A percentile compares a stretch with the other conserved stretches of the same genome.
Evolutionary conservation across 305 asterid species (phyloP).

Genomic region (Withania somnifera): DNA sequence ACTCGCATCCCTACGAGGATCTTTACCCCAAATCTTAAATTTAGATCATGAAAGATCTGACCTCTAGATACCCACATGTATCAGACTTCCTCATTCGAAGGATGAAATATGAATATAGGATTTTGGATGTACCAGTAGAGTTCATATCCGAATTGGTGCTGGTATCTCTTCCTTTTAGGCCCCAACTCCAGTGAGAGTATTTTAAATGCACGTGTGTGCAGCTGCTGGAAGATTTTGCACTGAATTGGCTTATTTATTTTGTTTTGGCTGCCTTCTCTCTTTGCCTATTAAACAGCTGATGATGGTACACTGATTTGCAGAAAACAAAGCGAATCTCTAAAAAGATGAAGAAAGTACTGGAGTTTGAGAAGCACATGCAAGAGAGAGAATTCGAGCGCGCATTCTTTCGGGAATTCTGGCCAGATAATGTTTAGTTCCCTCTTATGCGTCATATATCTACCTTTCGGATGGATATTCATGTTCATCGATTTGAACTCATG

Average conservation of each 20-base stretch:
- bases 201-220: neutral
- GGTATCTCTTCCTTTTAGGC: neutral
- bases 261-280: neutral
- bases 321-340: conserved; percentile 40
- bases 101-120: neutral
- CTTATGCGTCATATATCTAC: neutral
- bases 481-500: neutral
- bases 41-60: too few species aligned
- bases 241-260: neutral
- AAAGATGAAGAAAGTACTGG: conserved; percentile 61
- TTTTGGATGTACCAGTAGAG: neutral
- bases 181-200: neutral
- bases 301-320: conserved; percentile 4
- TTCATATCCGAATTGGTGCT: neutral
- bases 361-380: conserved; percentile 52
- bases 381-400: conserved; percentile 74
- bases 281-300: neutral
- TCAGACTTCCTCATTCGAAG: too few species aligned
- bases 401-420: conserved; percentile 86
- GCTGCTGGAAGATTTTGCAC: neutral
- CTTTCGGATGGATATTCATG: neutral
- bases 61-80: too few species aligned
- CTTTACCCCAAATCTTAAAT: too few species aligned
- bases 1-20: too few species aligned
- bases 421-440: conserved; percentile 63